Conservation (phyloP, 495 filamentous ascomycete genomes). For the Hypomontagnella submonticulosa region DNA sequence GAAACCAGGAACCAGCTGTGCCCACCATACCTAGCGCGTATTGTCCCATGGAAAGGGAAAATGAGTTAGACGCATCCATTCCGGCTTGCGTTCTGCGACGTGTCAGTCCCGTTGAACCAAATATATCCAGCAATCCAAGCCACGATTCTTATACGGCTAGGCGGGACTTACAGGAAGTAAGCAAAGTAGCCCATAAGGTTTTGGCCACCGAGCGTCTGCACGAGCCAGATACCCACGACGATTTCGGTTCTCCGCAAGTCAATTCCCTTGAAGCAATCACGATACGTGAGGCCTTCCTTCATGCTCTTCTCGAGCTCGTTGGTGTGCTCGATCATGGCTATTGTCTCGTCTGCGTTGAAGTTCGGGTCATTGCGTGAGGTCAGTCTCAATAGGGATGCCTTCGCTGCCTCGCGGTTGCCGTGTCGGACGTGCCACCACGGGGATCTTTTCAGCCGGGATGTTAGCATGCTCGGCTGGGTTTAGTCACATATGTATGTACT, state of each 20-base stretch:
- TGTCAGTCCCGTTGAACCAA: neutral
- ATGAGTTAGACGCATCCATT: conserved; percentile 63
- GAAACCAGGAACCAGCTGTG: conserved; percentile 62
- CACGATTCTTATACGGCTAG: no score
- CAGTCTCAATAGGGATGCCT: conserved; percentile 67
- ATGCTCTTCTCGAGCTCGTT: conserved; percentile 71
- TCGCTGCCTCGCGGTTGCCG: conserved; percentile 65
- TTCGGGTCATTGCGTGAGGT: conserved; percentile 62
- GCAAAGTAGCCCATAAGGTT: conserved; percentile 76
- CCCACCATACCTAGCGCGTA: conserved; percentile 63
- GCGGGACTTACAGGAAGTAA: conserved; percentile 66
- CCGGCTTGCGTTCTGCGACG: conserved; percentile 66
- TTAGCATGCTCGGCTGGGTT: neutral
- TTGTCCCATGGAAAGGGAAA: conserved; percentile 54
- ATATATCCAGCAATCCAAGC: neutral
- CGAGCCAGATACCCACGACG: conserved; percentile 71
- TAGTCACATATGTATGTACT: no score
- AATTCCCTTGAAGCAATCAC: conserved; percentile 74
- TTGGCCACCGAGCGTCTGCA: conserved; percentile 74
- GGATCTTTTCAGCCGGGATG: conserved; percentile 42
- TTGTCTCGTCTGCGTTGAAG: conserved; percentile 71
- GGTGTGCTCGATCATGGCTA: conserved; percentile 78
- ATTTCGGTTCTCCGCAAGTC: conserved; percentile 75
- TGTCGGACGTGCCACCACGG: conserved; percentile 79
- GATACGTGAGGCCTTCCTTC: conserved; percentile 66